Evolutionary conservation across 2,329 filamentous ascomycete species (phyloP).

Genomic region (Tricladium varicosporioides): DNA sequence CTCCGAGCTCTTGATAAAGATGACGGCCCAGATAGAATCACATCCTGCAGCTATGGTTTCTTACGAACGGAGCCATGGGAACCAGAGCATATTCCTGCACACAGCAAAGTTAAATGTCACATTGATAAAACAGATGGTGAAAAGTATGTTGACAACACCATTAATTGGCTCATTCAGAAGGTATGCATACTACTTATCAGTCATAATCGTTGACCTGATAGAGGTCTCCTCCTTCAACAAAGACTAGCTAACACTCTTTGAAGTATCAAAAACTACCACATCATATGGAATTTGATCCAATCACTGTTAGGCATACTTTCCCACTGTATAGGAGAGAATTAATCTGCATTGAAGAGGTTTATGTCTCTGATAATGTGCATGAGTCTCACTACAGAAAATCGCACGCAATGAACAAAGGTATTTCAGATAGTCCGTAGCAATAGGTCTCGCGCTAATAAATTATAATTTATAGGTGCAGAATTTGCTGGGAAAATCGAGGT

Average conservation of each 20-base stretch:
- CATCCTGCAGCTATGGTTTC: constrained; percentile 9
- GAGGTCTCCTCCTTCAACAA: not conserved
- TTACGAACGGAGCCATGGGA: constrained; percentile 8
- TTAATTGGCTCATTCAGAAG: constrained; percentile 16
- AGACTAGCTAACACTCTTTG: not conserved
- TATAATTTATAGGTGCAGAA: constrained; percentile 2
- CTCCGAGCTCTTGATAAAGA: constrained; percentile 7
- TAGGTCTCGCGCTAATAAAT: not conserved
- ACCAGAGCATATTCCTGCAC: constrained; percentile 2
- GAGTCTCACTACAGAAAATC: constrained; percentile 8
- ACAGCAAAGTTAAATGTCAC: constrained; percentile 1
- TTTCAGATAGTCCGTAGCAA: too few relatives aligned
- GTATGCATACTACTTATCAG: not conserved
- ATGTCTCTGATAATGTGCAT: constrained; percentile 4
- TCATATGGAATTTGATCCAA: not conserved
- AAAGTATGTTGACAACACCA: constrained; percentile 14
- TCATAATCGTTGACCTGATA: too few relatives aligned
- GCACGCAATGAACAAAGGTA: constrained; percentile 11
- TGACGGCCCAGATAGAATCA: constrained; percentile 1
- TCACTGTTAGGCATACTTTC: constrained; percentile 2
- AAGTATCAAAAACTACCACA: not conserved
- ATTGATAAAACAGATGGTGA: constrained; percentile 11
- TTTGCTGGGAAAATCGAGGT: constrained; percentile 4
- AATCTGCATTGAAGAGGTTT: constrained; percentile 7
- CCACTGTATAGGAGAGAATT: not conserved